Conservation (phyloP, 371 early-diverging fungal species). For the Apophysomyces elegans region DNA sequence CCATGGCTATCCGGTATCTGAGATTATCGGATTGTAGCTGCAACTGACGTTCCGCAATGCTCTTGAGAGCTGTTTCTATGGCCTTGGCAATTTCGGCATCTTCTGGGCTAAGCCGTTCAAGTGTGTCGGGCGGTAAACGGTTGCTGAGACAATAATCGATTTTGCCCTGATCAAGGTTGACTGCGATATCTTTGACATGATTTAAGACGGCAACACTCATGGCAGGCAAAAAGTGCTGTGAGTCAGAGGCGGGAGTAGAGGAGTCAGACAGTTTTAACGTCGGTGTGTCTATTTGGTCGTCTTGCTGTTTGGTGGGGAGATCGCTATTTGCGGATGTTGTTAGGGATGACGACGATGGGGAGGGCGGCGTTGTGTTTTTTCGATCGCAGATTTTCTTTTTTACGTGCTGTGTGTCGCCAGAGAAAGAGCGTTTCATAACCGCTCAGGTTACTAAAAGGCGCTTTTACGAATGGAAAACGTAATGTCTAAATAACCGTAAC, state of each 20-base stretch:
- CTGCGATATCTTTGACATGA: slow-evolving; percentile 38
- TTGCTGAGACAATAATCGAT: slow-evolving; percentile 44
- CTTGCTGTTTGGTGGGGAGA: slow-evolving; percentile 19
- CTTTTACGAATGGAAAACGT: slow-evolving; percentile 14
- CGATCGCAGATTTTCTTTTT: slow-evolving; percentile 16
- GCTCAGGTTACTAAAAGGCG: slow-evolving; percentile 21
- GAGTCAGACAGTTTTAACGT: slow-evolving; percentile 10
- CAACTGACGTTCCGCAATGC: slow-evolving; percentile 44
- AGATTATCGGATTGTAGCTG: slow-evolving; percentile 47
- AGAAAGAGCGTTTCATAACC: slow-evolving; percentile 38
- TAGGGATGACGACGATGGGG: slow-evolving; percentile 9
- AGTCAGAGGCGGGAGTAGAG: slow-evolving; percentile 6
- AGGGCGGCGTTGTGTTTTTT: slow-evolving; percentile 11
- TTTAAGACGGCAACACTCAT: slow-evolving; percentile 29
- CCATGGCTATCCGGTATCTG: slow-evolving; percentile 45
- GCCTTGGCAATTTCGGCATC: slow-evolving; percentile 26
- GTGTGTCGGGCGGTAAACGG: slow-evolving; percentile 12
- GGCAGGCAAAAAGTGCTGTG: slow-evolving; percentile 9
- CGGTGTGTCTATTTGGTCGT: slow-evolving; percentile 2
- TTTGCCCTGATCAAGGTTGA: slow-evolving; percentile 45
- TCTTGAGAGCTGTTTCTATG: slow-evolving; percentile 37
- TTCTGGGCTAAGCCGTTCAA: slow-evolving; percentile 15
- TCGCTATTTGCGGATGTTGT: slow-evolving; percentile 6
- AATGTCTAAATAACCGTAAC: not conserved
- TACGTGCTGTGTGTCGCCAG: slow-evolving; percentile 21